A percentile compares a stretch with the other conserved stretches of the same genome.
phyloP scores from a whole-genome alignment of 768 basidiomycete species.

The Fomitopsis serialis region DNA sequence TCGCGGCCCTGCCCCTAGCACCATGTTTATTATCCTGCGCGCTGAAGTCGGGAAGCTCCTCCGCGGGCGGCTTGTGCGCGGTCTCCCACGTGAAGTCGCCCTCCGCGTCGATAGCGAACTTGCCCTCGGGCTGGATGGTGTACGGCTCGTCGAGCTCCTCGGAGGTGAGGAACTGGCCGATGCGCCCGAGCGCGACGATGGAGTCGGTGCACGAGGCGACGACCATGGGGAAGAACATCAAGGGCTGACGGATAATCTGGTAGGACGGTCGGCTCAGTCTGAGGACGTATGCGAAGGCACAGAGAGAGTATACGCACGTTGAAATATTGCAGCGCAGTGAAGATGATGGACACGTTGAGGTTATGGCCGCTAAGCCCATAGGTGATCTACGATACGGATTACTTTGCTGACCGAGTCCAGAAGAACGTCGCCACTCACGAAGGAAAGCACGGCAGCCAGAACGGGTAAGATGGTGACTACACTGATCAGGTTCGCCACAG shows the following conservation, averaged over 20 bases:
- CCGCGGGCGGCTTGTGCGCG: constrained; percentile 28
- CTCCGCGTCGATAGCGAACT: constrained; percentile 61
- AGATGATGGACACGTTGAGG: constrained; percentile 68
- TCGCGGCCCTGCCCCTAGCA: constrained; percentile 9
- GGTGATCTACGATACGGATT: constrained; percentile 39
- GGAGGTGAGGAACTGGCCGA: constrained; percentile 78
- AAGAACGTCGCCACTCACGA: constrained; percentile 34
- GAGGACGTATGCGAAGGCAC: constrained; percentile 7
- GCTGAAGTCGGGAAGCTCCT: neutral
- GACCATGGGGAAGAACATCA: constrained; percentile 52
- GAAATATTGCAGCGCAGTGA: constrained; percentile 83
- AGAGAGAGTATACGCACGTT: constrained; percentile 67
- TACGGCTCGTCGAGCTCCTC: constrained; percentile 67
- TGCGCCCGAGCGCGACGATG: constrained; percentile 68
- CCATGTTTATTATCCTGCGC: constrained; percentile 18
- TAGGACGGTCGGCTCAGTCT: neutral
- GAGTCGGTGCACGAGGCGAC: constrained; percentile 63
- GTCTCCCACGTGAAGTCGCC: constrained; percentile 84
- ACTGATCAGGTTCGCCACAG: constrained; percentile 32
- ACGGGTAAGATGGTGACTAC: constrained; percentile 49
- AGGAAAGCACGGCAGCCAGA: constrained; percentile 72
- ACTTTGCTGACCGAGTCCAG: neutral
- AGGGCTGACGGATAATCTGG: constrained; percentile 54
- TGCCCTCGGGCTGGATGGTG: constrained; percentile 44
- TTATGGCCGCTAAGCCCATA: constrained; percentile 57